A percentile compares a stretch with the other conserved stretches of the same genome.
These are phyloP conservation scores for Corymbia maculata DNA, from an alignment of 345 rosid species.

Conservation along the genomic window DNA sequence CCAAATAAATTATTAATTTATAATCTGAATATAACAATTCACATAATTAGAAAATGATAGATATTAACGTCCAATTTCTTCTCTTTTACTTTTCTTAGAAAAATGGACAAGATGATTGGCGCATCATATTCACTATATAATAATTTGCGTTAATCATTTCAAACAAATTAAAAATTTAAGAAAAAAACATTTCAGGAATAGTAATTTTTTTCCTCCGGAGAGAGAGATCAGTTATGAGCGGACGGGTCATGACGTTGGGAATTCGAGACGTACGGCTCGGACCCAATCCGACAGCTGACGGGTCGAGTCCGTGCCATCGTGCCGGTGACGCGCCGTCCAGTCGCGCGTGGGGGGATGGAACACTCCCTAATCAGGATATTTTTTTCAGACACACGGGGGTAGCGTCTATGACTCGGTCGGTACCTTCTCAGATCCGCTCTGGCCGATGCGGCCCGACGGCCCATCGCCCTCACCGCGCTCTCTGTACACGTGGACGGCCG, in stretches of 20 bases:
- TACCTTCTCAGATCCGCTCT: neutral
- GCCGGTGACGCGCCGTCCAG: neutral
- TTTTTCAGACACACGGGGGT: neutral
- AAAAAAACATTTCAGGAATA: neutral
- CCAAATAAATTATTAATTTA: neutral
- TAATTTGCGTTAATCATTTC: neutral
- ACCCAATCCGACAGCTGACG: neutral
- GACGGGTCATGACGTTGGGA: neutral
- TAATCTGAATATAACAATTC: fast-evolving
- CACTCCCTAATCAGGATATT: neutral
- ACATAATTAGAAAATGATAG: neutral
- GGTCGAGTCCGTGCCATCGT: neutral
- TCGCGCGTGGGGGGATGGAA: neutral
- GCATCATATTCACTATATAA: neutral
- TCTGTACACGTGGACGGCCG: neutral
- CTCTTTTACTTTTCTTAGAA: fast-evolving
- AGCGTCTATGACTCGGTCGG: neutral
- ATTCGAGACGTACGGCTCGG: neutral
- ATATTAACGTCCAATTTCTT: too few species aligned
- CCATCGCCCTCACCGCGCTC: neutral
- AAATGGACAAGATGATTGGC: neutral
- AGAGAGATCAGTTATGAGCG: neutral
- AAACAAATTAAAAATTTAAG: too few species aligned
- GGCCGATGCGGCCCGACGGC: neutral
- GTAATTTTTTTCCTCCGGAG: neutral